Conservation (phyloP, 345 rosid genomes). For the Kernera saxatilis region DNA sequence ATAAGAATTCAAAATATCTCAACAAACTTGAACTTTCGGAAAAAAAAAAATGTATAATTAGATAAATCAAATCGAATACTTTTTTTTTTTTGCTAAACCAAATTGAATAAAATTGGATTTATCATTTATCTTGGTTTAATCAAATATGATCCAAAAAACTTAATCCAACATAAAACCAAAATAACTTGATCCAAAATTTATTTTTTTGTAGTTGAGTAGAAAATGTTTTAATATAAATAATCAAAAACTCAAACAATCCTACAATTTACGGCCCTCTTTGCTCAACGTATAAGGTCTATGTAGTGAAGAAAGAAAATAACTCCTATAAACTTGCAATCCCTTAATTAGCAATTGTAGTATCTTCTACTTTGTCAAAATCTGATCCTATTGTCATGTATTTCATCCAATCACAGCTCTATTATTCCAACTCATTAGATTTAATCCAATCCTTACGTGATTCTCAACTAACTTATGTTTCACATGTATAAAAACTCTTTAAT, state of each 20-base stretch:
- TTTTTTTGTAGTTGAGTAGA: no score
- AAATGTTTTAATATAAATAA: not conserved
- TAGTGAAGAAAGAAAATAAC: not conserved
- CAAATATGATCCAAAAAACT: no score
- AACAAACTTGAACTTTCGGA: no score
- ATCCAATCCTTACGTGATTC: not conserved
- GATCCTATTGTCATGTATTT: not conserved
- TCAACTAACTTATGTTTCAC: not conserved
- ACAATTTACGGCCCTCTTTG: not conserved
- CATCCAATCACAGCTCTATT: not conserved
- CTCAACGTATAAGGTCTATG: not conserved
- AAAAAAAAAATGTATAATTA: no score
- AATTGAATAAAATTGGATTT: no score
- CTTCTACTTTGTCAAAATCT: not conserved
- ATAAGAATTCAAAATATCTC: no score
- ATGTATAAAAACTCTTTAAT: not conserved
- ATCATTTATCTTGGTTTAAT: no score
- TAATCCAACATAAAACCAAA: no score
- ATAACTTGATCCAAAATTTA: no score
- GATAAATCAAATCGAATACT: no score
- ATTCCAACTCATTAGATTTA: not conserved
- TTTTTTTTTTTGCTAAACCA: no score
- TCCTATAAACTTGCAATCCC: conserved; percentile 40
- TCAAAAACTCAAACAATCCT: not conserved
- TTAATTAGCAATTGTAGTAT: conserved; percentile 24